These are phyloP conservation scores for Leishmania arabica DNA, from an alignment of 208 protist species.

Conservation along the genomic window DNA sequence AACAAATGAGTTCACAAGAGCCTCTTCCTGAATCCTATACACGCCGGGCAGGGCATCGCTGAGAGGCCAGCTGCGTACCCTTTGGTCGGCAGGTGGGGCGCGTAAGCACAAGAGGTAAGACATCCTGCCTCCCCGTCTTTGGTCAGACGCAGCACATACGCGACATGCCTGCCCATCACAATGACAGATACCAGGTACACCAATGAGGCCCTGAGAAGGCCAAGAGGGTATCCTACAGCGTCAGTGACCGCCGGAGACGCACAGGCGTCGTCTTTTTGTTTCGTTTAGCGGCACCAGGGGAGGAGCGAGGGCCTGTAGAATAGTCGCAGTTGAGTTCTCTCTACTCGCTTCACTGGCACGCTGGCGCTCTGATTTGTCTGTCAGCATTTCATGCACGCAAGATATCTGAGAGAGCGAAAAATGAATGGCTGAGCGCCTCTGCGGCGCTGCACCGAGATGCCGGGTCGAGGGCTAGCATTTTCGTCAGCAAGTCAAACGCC, in stretches of 20 bases:
- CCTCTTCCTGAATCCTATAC: background rate
- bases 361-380: background rate
- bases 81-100: background rate
- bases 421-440: conserved; percentile 65
- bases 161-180: background rate
- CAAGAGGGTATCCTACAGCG: background rate
- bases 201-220: background rate
- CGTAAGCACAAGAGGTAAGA: background rate
- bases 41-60: too few species aligned
- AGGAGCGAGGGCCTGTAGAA: too few species aligned
- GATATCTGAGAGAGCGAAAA: conserved; percentile 29
- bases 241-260: background rate
- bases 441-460: conserved; percentile 44
- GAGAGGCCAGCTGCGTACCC: background rate
- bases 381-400: background rate
- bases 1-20: background rate
- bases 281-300: too few species aligned
- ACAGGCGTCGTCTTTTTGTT: background rate
- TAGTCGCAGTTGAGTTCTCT: background rate
- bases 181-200: background rate
- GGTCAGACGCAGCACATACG: background rate
- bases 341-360: background rate
- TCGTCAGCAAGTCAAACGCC: conserved; percentile 55
- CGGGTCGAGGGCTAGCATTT: conserved; percentile 63
- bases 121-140: too few species aligned